A percentile compares a stretch with the other conserved stretches of the same genome.
These are phyloP conservation scores for Mycena maculata DNA, from an alignment of 768 basidiomycete genomes.

Conservation along the genomic window DNA sequence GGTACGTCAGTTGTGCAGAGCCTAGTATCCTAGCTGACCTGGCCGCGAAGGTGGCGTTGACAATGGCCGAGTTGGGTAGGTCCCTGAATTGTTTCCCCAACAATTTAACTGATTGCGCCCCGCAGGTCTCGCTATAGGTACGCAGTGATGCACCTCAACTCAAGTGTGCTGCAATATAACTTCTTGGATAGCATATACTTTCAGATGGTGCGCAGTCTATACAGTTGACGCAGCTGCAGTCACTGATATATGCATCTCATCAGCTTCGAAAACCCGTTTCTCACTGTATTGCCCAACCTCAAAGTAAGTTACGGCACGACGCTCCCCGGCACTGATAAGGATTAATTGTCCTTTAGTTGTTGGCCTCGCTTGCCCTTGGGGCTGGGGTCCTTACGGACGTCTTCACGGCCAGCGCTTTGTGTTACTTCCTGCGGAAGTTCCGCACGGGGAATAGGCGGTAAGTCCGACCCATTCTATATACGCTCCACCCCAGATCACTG, in stretches of 20 bases:
- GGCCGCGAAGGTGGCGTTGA: slow-evolving; percentile 50
- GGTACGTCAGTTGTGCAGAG: slow-evolving; percentile 46
- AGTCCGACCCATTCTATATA: slow-evolving; percentile 25
- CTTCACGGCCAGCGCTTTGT: slow-evolving; percentile 62
- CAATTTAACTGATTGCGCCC: neutral
- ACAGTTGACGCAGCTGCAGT: neutral
- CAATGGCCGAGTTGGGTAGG: slow-evolving; percentile 58
- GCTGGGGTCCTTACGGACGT: slow-evolving; percentile 64
- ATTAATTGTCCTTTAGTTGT: slow-evolving; percentile 43
- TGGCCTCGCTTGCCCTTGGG: slow-evolving; percentile 62
- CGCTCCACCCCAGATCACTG: neutral
- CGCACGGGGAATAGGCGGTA: slow-evolving; percentile 60
- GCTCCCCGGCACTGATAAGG: neutral
- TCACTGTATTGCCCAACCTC: slow-evolving; percentile 45
- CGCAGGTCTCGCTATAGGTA: slow-evolving; percentile 53
- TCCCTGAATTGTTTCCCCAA: neutral
- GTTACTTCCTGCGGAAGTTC: slow-evolving; percentile 65
- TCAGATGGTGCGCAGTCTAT: slow-evolving; percentile 52
- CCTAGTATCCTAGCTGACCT: slow-evolving; percentile 2
- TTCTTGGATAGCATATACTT: slow-evolving; percentile 52
- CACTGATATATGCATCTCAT: neutral
- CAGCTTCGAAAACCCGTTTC: slow-evolving; percentile 51
- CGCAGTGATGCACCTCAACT: slow-evolving; percentile 20
- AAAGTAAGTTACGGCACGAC: slow-evolving; percentile 46
- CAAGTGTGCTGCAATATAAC: neutral